phyloP scores from a whole-genome alignment of 352 stramenopile genomes.

The Pythium aquatile region DNA sequence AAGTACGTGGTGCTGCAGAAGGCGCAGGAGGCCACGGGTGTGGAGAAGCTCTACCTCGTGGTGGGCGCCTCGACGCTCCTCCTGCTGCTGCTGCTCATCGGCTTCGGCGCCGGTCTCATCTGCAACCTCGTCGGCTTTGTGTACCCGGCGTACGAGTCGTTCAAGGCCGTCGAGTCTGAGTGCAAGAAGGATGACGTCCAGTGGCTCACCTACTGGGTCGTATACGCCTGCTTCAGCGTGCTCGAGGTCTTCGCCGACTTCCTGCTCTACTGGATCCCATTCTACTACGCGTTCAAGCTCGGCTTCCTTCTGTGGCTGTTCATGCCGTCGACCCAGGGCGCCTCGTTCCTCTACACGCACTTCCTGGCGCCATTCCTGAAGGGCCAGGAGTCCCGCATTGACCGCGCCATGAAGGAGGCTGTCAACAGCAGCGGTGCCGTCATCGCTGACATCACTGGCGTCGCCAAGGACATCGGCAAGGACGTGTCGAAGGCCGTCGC shows the following conservation, averaged over 20 bases:
- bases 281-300: conserved; percentile 98
- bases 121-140: conserved; percentile 83
- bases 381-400: conserved; percentile 77
- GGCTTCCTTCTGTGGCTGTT: conserved; percentile 97
- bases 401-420: conserved; percentile 83
- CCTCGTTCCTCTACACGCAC: conserved; percentile 95
- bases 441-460: conserved; percentile 74
- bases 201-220: conserved; percentile 98
- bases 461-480: conserved; percentile 72
- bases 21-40: conserved; percentile 76
- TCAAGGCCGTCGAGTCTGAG: conserved; percentile 82
- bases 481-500: conserved; percentile 78
- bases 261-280: conserved; percentile 97
- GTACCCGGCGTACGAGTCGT: conserved; percentile 82
- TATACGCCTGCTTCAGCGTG: conserved; percentile 97
- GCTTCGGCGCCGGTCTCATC: conserved; percentile 83
- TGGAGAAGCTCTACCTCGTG: conserved; percentile 90
- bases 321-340: conserved; percentile 94
- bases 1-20: conserved; percentile 78
- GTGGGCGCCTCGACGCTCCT: conserved; percentile 53
- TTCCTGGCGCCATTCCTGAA: conserved; percentile 90
- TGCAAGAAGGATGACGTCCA: conserved; percentile 84
- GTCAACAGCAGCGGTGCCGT: conserved; percentile 70
- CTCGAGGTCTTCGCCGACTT: conserved; percentile 96
- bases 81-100: conserved; percentile 77